These are phyloP conservation scores for Globisporangium recalcitrans DNA, from an alignment of 352 stramenopile genomes.

Conservation along the genomic window DNA sequence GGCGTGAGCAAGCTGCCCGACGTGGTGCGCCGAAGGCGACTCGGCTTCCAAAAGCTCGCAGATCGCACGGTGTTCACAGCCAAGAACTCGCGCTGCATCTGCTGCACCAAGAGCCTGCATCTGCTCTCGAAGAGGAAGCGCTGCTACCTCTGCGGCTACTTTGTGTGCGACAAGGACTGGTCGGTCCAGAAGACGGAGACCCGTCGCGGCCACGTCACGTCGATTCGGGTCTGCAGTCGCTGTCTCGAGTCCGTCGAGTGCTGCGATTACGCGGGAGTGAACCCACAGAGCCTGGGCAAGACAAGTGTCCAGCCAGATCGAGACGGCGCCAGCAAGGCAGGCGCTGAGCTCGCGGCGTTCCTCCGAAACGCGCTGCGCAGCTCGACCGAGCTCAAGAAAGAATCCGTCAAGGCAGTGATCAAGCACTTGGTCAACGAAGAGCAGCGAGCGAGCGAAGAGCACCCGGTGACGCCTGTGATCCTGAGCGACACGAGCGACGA, in stretches of 20 bases:
- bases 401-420: slow-evolving; percentile 26
- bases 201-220: slow-evolving; percentile 24
- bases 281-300: slow-evolving; percentile 23
- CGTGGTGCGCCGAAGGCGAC: slow-evolving; percentile 46
- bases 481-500: slow-evolving; percentile 9
- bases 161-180: slow-evolving; percentile 36
- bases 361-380: slow-evolving; percentile 20
- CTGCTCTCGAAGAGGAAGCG: slow-evolving; percentile 29
- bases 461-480: not conserved
- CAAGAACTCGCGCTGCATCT: slow-evolving; percentile 50
- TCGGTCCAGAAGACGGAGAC: slow-evolving; percentile 26
- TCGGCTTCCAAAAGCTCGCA: slow-evolving; percentile 52
- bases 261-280: slow-evolving; percentile 42
- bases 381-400: slow-evolving; percentile 16
- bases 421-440: slow-evolving; percentile 21
- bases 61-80: slow-evolving; percentile 34
- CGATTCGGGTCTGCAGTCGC: slow-evolving; percentile 38
- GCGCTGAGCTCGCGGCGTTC: slow-evolving; percentile 14
- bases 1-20: slow-evolving; percentile 32
- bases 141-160: slow-evolving; percentile 34
- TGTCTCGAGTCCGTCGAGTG: slow-evolving; percentile 53
- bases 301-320: slow-evolving; percentile 19
- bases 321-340: slow-evolving; percentile 1
- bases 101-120: slow-evolving; percentile 44
- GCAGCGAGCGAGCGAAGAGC: slow-evolving; percentile 3